Evolutionary conservation across 352 stramenopile genomes (phyloP).

Genomic region (Pythium rishiriense): DNA sequence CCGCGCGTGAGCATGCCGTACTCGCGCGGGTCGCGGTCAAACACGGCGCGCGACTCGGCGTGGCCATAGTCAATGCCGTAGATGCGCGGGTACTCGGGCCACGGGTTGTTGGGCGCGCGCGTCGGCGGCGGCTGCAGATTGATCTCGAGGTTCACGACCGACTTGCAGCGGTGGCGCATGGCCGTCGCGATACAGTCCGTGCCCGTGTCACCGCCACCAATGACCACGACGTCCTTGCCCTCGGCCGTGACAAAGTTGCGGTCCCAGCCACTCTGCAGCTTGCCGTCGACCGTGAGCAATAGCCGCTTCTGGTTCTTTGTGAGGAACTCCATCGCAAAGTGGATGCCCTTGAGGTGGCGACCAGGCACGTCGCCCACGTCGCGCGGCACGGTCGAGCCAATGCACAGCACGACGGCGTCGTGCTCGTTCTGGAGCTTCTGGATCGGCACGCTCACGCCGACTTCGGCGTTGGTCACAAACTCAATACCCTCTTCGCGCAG

Average conservation of each 20-base stretch:
- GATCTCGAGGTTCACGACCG: constrained; percentile 96
- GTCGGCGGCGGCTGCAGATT: constrained; percentile 91
- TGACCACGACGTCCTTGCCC: constrained; percentile 98
- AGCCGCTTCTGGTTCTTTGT: constrained; percentile 98
- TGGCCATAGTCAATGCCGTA: constrained; percentile 98
- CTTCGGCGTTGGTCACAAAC: constrained; percentile 96
- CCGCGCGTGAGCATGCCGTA: constrained; percentile 78
- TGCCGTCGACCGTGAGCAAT: constrained; percentile 94
- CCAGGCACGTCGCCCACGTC: constrained; percentile 87
- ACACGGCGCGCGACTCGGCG: constrained; percentile 92
- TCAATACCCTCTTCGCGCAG: constrained; percentile 96
- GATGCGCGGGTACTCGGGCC: constrained; percentile 97
- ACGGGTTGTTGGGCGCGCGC: constrained; percentile 94
- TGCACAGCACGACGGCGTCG: constrained; percentile 93
- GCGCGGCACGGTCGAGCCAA: constrained; percentile 95
- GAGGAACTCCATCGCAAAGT: constrained; percentile 98
- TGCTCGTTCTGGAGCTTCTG: constrained; percentile 66
- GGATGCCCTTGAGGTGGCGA: constrained; percentile 92
- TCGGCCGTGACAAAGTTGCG: constrained; percentile 94
- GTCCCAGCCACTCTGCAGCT: constrained; percentile 95
- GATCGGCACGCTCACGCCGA: constrained; percentile 88
- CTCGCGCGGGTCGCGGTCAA: constrained; percentile 89
- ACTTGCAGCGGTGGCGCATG: constrained; percentile 97
- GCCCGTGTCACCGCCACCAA: constrained; percentile 96
- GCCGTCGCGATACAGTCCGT: constrained; percentile 98